Evolutionary conservation across 192 early-diverging fungal genomes (phyloP), one percentile per base, ranked within the genome.

Genomic region (Endogone sp.): DNA sequence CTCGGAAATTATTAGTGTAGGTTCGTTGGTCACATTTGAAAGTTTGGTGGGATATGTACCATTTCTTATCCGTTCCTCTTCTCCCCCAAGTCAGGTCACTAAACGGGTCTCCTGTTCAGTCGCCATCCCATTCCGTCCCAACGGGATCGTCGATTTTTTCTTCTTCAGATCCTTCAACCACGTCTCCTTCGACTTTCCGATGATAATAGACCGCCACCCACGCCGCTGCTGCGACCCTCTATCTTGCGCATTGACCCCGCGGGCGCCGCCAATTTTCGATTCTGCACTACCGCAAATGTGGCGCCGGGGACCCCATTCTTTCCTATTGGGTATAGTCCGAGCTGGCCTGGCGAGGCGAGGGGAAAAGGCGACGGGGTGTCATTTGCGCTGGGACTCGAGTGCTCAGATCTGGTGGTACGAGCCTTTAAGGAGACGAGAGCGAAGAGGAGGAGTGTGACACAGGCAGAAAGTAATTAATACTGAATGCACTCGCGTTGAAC

Each of bases 291-390:
- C 0, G 67, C 67, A 8, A 69, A 69, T 37, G 29, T 60, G 20
- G 37, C 31, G 2, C 67, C 67, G 2, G 67, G 67, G 30, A 60
- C 29, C 24, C 67, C 67, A 6, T 69, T 69, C 31, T 69, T 69
- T 23, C 67, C 67, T 1, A 37, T 58, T 21, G 67, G 67, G 4
- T 69, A 69, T 31, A 60, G 57, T 4, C 57, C 59, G 28, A 60
- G 57, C 24, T 61, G n/a, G n/a, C n/a, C n/a, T n/a, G n/a, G 16
- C 57, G 20, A 61, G 0, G 28, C 29, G 61, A 26, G 67, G 27
- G 29, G 44, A 3, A 20, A 21, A 20, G 23, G 57, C 29, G 16
- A 31, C 60, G 11, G 16, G 37, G 16, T 49, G 6, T 37, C 67
- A 2, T 69, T 69, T 27, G 59, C 67, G 21, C 29, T 69, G 3